Base-by-base conservation (phyloP, 306 rosid genomes). In the Urtica urens region DNA sequence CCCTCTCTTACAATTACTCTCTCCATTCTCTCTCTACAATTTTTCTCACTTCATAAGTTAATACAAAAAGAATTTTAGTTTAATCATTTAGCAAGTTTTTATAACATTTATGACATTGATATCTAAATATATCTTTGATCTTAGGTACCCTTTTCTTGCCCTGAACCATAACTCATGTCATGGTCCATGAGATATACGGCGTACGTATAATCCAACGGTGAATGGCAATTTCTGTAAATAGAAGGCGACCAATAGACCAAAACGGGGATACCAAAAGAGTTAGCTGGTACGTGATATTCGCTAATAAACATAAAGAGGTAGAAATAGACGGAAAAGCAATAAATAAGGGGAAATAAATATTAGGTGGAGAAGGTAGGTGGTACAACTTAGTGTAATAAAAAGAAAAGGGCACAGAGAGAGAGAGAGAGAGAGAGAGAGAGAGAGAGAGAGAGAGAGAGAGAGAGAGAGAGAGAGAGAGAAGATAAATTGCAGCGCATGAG, bases 291-390 rank as follows among this genome's bases (percentile, higher is more conserved):
- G n/a, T 7, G 40, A 35, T 35, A 35, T 35, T 13, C 13, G 37
- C 7, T 31, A 29, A 28, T 16, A 25, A 18, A 35, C 24, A 24
- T 30, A 39, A 17, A 10, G 33, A 38, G n/a, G n/a, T 20, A 17
- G 20, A 12, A 2, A 65, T 30, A 42, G 33, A 23, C 42, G 47
- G 37, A 52, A 54, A 60, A 26, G 39, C 34, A 46, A 24, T 29
- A 29, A 49, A 49, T 49, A 30, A 11, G 70, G 78, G 65, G 14
- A 46, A 69, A 25, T 24, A 35, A 35, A 5, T 5, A 49, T 72
- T 71, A 27, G 76, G 73, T 73, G 60, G 71, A 11, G 12, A 18
- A 45, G 92, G 82, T 77, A 34, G 82, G 80, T 60, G 66, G 62
- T 3, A 76, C 58, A 74, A 69, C 4, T 28, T n/a, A n/a, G 33